phyloP scores from a whole-genome alignment of 2,329 filamentous ascomycete genomes.

The Neopestalotiopsis clavispora region DNA sequence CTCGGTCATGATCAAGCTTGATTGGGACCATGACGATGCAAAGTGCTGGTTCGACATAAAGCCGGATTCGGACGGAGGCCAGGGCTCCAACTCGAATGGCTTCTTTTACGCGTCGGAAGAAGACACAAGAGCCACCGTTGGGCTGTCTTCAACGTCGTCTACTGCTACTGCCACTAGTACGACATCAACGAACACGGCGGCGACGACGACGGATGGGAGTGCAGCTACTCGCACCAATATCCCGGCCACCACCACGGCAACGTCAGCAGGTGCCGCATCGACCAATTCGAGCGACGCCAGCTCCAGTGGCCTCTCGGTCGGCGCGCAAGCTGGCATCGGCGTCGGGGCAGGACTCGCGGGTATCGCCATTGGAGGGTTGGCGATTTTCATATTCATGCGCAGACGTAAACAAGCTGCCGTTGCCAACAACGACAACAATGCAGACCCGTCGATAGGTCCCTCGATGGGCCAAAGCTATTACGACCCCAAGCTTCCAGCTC shows the following conservation, averaged over 20 bases:
- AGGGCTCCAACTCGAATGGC: conserved; percentile 14
- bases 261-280: not conserved
- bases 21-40: conserved; percentile 11
- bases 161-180: not conserved
- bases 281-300: not conserved
- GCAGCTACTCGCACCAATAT: not conserved
- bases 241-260: not conserved
- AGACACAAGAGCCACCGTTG: conserved; percentile 15
- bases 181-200: not conserved
- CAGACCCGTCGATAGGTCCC: not conserved
- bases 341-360: conserved; percentile 18
- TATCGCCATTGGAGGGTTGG: conserved; percentile 11
- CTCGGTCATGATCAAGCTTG: conserved; percentile 12
- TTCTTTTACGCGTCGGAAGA: conserved; percentile 9
- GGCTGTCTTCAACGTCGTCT: not conserved
- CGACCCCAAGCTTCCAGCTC: not conserved
- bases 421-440: not conserved
- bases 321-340: conserved; percentile 21
- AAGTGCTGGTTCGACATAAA: conserved; percentile 22
- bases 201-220: not conserved
- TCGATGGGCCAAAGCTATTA: not conserved
- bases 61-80: not conserved
- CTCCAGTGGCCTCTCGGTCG: conserved; percentile 4
- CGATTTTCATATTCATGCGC: not conserved
- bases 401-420: not conserved